These are phyloP conservation scores for Starmerella gropengiesseri DNA, from an alignment of 805 yeast genomes.

Conservation along the genomic window DNA sequence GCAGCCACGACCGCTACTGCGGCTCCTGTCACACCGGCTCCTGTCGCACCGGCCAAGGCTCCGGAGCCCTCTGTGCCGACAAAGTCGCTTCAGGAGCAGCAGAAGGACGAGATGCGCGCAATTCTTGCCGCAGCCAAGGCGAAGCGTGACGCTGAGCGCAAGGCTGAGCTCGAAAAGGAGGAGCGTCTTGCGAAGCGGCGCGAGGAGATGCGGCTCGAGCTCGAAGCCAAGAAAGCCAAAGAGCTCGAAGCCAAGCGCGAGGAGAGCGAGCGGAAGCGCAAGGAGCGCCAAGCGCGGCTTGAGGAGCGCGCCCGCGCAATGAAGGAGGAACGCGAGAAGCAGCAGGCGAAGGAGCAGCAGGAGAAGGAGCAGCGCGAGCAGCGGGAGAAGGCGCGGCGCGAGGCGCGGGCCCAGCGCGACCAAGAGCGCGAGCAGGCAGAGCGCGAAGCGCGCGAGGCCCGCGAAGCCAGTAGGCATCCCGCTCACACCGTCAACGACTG, in stretches of 20 bases:
- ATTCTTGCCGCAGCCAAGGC: constrained; percentile 26
- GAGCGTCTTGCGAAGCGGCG: constrained; percentile 9
- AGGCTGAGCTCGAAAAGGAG: constrained; percentile 11
- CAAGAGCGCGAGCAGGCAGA: constrained; percentile 1
- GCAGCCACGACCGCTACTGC: background rate
- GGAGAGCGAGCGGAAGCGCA: constrained; percentile 6
- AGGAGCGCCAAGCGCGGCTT: constrained; percentile 5
- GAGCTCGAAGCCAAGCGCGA: constrained; percentile 2
- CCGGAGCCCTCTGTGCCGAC: background rate
- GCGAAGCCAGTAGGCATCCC: too few relatives aligned
- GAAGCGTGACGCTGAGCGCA: constrained; percentile 16
- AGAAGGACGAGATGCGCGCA: constrained; percentile 29
- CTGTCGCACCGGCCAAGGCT: background rate
- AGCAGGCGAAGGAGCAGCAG: constrained; percentile 3
- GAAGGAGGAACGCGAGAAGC: constrained; percentile 5
- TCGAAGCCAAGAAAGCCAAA: constrained; percentile 3
- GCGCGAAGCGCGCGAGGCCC: too few relatives aligned
- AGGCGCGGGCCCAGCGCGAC: constrained; percentile 1
- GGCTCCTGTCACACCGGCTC: constrained; percentile 1
- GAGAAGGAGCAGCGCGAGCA: constrained; percentile 3
- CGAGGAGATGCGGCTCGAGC: constrained; percentile 8
- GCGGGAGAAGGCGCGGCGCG: constrained; percentile 6
- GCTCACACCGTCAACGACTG: constrained; percentile 2
- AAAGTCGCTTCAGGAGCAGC: constrained; percentile 23
- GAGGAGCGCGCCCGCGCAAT: background rate